These are phyloP conservation scores for Mycena epipterygia DNA, from an alignment of 768 basidiomycete species.

Conservation along the genomic window DNA sequence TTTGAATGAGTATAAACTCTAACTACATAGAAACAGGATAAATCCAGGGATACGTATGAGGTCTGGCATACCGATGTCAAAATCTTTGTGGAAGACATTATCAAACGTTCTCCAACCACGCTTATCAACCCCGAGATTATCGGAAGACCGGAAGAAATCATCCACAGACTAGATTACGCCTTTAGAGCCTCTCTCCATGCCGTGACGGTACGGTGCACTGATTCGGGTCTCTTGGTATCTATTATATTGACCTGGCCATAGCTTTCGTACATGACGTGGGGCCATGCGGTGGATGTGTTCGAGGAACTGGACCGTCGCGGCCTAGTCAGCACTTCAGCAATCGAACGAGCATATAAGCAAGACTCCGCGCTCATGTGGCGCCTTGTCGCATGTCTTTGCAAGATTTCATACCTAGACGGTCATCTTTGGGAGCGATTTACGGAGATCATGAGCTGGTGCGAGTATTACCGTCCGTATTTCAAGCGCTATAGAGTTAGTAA, in stretches of 20 bases:
- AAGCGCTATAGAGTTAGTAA: conserved; percentile 29
- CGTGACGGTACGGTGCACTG: conserved; percentile 1
- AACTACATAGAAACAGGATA: conserved; percentile 10
- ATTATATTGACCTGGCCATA: no score
- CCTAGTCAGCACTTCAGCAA: conserved; percentile 21
- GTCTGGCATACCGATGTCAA: conserved; percentile 18
- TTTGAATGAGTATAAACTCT: background rate
- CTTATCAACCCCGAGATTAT: conserved; percentile 17
- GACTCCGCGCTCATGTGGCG: conserved; percentile 33
- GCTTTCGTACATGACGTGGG: conserved; percentile 32
- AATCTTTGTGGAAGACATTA: background rate
- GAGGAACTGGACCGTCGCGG: conserved; percentile 19
- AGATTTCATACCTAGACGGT: conserved; percentile 7
- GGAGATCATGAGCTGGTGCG: conserved; percentile 24
- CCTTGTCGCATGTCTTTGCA: conserved; percentile 14
- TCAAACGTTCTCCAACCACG: conserved; percentile 2
- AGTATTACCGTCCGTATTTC: conserved; percentile 33
- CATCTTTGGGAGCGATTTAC: conserved; percentile 24
- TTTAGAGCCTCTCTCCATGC: conserved; percentile 16
- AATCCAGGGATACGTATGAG: conserved; percentile 17
- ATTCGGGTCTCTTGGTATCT: background rate
- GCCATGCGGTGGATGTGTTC: conserved; percentile 17
- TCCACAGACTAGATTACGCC: conserved; percentile 20
- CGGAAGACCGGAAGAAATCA: background rate
- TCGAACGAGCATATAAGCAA: conserved; percentile 31